Evolutionary conservation across 106 monocot species (phyloP).

Genomic region (Amphibolis antarctica): DNA sequence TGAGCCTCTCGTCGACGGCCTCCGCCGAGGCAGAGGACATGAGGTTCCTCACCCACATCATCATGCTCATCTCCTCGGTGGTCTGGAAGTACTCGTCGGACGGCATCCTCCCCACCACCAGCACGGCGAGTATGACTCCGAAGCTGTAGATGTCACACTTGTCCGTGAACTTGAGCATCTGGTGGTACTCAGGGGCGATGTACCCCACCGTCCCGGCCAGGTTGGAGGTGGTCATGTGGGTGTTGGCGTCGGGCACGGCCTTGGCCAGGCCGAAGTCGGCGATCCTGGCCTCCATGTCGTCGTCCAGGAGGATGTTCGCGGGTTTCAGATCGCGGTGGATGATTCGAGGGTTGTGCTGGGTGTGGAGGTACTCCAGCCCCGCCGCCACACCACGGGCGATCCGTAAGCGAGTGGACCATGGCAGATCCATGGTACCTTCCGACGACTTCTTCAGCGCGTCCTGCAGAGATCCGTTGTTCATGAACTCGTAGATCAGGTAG

Average conservation of each 20-base stretch:
- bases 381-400: slow-evolving; percentile 40
- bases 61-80: slow-evolving; percentile 31
- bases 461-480: slow-evolving; percentile 72
- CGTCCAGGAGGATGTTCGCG: slow-evolving; percentile 65
- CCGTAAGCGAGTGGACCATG: slow-evolving; percentile 27
- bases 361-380: slow-evolving; percentile 66
- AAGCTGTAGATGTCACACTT: slow-evolving; percentile 73
- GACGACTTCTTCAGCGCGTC: slow-evolving; percentile 21
- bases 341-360: slow-evolving; percentile 41
- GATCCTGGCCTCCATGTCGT: slow-evolving; percentile 50
- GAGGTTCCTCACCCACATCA: slow-evolving; percentile 46
- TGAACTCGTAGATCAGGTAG: slow-evolving; percentile 69
- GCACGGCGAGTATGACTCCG: slow-evolving; percentile 54
- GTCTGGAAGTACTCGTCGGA: slow-evolving; percentile 52
- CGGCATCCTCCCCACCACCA: slow-evolving; percentile 52
- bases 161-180: slow-evolving; percentile 47
- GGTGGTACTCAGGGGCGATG: slow-evolving; percentile 85
- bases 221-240: slow-evolving; percentile 44
- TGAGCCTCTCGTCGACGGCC: slow-evolving; percentile 35
- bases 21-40: slow-evolving; percentile 3
- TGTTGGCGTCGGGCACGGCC: slow-evolving; percentile 42
- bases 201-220: slow-evolving; percentile 65
- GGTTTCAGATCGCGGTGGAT: slow-evolving; percentile 79
- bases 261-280: slow-evolving; percentile 68
- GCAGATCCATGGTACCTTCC: neutral